These are phyloP conservation scores for Nannochloris sp. DNA, from an alignment of 139 green algal genomes.

Conservation along the genomic window DNA sequence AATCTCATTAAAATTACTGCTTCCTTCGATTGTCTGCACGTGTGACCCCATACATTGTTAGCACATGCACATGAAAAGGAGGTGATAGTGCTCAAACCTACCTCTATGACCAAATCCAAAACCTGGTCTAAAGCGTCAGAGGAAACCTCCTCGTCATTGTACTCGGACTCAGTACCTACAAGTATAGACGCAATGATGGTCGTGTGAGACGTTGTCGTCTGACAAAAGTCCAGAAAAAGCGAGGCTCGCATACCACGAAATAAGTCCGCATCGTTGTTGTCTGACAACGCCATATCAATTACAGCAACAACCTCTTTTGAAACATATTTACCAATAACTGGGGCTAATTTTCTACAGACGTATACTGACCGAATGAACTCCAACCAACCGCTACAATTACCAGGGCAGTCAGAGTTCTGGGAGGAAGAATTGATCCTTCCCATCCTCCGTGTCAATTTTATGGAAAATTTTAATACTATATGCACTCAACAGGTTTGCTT, in stretches of 20 bases:
- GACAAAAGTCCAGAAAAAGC: no score
- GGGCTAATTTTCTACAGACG: neutral
- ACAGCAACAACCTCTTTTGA: neutral
- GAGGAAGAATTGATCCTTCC: no score
- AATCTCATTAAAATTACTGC: neutral
- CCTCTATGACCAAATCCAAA: neutral
- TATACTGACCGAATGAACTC: conserved; percentile 1
- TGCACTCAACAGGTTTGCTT: no score
- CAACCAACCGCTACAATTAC: neutral
- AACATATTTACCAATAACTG: neutral
- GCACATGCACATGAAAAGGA: no score
- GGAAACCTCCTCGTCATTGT: neutral
- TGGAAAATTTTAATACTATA: no score
- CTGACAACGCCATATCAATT: neutral
- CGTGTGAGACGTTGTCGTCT: no score
- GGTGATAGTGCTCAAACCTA: neutral
- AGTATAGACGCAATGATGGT: neutral
- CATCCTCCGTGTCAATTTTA: no score
- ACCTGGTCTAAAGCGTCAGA: conserved; percentile 2
- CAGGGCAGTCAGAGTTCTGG: neutral
- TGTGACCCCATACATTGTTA: no score
- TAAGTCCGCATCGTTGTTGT: neutral
- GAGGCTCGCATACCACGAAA: neutral
- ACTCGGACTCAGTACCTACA: neutral
- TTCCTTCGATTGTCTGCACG: neutral